Evolutionary conservation across 1,139 yeast species (phyloP).

Genomic region (Arxiozyma slooffiae): DNA sequence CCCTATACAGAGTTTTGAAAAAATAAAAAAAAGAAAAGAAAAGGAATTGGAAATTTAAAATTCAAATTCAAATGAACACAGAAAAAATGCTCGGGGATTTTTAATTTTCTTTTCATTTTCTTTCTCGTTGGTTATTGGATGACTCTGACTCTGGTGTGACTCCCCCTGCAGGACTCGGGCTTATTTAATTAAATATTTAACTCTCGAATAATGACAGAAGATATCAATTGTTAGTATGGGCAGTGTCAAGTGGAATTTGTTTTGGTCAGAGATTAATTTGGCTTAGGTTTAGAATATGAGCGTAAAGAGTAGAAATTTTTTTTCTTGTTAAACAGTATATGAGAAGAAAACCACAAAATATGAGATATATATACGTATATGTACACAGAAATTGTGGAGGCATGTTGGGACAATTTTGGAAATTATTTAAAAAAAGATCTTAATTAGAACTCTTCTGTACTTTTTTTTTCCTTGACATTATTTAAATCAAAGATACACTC

Average conservation of each 20-base stretch:
- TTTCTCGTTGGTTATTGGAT: not conserved
- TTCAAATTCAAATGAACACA: not conserved
- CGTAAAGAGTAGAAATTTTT: no score
- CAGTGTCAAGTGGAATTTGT: not conserved
- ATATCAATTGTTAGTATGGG: not conserved
- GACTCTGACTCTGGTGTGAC: not conserved
- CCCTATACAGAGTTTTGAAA: not conserved
- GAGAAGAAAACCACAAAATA: not conserved
- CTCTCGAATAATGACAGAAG: not conserved
- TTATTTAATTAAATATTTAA: no score
- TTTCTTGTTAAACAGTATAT: not conserved
- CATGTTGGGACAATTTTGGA: no score
- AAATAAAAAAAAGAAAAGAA: no score
- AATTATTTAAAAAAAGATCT: no score
- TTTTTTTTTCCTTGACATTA: no score
- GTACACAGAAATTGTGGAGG: no score
- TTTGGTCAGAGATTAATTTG: no score
- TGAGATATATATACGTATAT: no score
- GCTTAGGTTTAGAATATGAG: not conserved
- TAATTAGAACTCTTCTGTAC: not conserved
- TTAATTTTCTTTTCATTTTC: not conserved
- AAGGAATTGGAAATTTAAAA: no score
- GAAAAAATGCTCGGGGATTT: not conserved
- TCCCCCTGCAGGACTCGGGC: not conserved
- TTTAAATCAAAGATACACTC: no score